Evolutionary conservation across 2,329 filamentous ascomycete species (phyloP).

Genomic region (Curvularia lunata): DNA sequence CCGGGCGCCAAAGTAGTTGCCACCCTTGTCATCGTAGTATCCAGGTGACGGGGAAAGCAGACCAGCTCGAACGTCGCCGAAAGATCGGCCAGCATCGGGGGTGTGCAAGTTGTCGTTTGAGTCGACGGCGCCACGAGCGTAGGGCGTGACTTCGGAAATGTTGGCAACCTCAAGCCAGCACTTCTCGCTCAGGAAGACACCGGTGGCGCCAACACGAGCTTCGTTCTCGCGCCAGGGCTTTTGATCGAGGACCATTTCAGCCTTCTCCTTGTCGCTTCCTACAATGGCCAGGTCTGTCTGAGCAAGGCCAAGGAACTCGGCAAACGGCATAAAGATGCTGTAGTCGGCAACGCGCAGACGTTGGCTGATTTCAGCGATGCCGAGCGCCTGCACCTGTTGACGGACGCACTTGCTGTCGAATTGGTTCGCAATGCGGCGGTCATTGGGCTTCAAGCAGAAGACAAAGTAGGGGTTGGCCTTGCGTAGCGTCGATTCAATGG

Average conservation of each 20-base stretch:
- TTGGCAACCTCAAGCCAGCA: constrained; percentile 93
- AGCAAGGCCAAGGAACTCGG: constrained; percentile 88
- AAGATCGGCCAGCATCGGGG: constrained; percentile 59
- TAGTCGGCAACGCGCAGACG: constrained; percentile 92
- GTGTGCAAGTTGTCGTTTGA: constrained; percentile 62
- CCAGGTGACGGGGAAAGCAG: constrained; percentile 62
- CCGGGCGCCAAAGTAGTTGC: constrained; percentile 79
- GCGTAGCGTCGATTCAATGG: constrained; percentile 84
- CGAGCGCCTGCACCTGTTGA: constrained; percentile 91
- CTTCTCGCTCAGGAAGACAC: constrained; percentile 92
- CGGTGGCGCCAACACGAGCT: constrained; percentile 86
- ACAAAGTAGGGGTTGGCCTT: constrained; percentile 95
- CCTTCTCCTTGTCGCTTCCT: constrained; percentile 90
- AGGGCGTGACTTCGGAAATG: constrained; percentile 62
- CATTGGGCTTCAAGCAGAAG: constrained; percentile 97
- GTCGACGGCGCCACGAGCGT: constrained; percentile 49
- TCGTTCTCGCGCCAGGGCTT: constrained; percentile 93
- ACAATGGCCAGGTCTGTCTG: constrained; percentile 85
- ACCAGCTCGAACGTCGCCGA: constrained; percentile 65
- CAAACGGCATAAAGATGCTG: constrained; percentile 92
- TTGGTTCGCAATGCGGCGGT: constrained; percentile 95
- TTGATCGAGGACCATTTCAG: constrained; percentile 87
- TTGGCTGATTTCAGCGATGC: constrained; percentile 96
- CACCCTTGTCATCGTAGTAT: constrained; percentile 76
- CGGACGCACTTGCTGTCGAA: constrained; percentile 99